Base-by-base conservation (phyloP, 768 basidiomycete species). In the Leccinum ochraceum region DNA sequence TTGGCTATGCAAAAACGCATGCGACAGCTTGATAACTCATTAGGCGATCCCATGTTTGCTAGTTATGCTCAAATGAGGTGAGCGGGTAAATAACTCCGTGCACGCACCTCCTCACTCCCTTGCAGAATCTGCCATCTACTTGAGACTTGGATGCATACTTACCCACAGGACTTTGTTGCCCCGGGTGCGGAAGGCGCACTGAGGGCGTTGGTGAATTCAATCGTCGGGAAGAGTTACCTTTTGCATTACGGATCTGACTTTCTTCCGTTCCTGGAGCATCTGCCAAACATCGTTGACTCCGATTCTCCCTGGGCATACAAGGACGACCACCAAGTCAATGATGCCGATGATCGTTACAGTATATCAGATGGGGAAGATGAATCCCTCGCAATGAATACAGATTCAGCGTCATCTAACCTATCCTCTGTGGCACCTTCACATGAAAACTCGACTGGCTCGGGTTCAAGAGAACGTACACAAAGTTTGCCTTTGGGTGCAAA, bases 21-120 rank as follows among this genome's bases (percentile, higher is more conserved):
- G 83, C 84, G 89, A 36, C 85, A 88, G 63, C 77, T 94, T 14
- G 88, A 89, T 67, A 83, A 83, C 57, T 84, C 87, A 17, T 81
- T 83, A 13, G 85, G 85, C 7, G 91, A 94, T 76, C 88, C 89
- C 1, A 88, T 93, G 85, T 89, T 94, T 74, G 90, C 90, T 8
- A 89, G 87, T 66, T 94, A 88, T 74, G 91, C 90, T 7, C 92
- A 94, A 71, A 92, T 94, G 90, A 85, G 88, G 92, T 91, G 66
- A 50, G 65, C 4, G 6, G 22, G 26, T 32, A 9, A 13, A 46
- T 30, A 26, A 53, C 66, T 62, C n/a, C 26, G 24, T 50, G 52
- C 24, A 56, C 37, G 36, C 49, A 28, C 56, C 53, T 57, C 58
- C 59, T 52, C 53, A 39, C 57, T 36, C 52, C 28, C 48, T 48